These are phyloP conservation scores for Cubamyces sp. DNA, from an alignment of 768 basidiomycete genomes.

Conservation along the genomic window DNA sequence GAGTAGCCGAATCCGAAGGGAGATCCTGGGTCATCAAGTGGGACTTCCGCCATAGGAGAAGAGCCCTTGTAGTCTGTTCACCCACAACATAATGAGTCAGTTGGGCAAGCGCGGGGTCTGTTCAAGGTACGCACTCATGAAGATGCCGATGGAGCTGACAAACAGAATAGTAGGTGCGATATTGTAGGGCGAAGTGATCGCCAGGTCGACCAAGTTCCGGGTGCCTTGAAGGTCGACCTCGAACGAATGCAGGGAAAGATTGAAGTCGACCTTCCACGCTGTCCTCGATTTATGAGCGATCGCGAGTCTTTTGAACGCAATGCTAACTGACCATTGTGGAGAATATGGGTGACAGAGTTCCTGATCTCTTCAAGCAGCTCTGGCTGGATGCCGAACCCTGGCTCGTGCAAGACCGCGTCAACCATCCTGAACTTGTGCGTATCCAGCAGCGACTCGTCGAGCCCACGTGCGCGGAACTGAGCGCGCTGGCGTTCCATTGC, in stretches of 20 bases:
- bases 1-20: slow-evolving; percentile 33
- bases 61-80: slow-evolving; percentile 14
- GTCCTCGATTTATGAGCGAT: background rate
- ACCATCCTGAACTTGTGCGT: slow-evolving; percentile 40
- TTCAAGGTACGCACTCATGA: slow-evolving; percentile 5
- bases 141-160: slow-evolving; percentile 21
- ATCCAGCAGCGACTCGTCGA: slow-evolving; percentile 34
- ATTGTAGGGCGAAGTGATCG: slow-evolving; percentile 18
- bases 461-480: slow-evolving; percentile 37
- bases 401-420: slow-evolving; percentile 34
- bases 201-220: slow-evolving; percentile 24
- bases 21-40: slow-evolving; percentile 11
- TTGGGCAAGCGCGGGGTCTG: too few species aligned
- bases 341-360: slow-evolving; percentile 19
- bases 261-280: slow-evolving; percentile 50
- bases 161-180: slow-evolving; percentile 8
- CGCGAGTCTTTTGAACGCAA: background rate
- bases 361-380: slow-evolving; percentile 21
- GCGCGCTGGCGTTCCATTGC: slow-evolving; percentile 33
- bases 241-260: slow-evolving; percentile 42
- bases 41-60: slow-evolving; percentile 9
- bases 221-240: slow-evolving; percentile 39
- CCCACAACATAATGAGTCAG: background rate
- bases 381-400: slow-evolving; percentile 23
- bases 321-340: slow-evolving; percentile 35